phyloP scores from a whole-genome alignment of 768 basidiomycete species.

The Daedalea quercina region DNA sequence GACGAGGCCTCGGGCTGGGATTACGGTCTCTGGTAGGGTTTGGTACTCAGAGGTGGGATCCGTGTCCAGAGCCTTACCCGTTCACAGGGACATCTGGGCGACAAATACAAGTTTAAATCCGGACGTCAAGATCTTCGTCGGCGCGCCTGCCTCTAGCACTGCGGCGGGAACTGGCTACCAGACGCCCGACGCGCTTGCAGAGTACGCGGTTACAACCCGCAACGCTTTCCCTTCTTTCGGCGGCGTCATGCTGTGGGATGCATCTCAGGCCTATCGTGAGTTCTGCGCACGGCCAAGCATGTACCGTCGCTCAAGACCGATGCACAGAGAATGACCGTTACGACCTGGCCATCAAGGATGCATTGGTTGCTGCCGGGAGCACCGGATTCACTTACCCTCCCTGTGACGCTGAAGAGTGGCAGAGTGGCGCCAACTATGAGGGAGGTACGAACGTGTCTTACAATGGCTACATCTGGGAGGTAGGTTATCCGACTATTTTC shows the following conservation, averaged over 20 bases:
- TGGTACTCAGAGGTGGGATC: neutral
- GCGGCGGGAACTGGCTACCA: constrained; percentile 36
- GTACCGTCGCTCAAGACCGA: neutral
- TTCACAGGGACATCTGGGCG: constrained; percentile 39
- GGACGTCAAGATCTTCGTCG: constrained; percentile 40
- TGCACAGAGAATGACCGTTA: constrained; percentile 46
- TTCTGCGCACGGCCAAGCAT: neutral
- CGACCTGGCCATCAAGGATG: constrained; percentile 54
- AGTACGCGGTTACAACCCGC: constrained; percentile 27
- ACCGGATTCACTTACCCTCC: constrained; percentile 60
- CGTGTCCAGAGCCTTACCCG: neutral
- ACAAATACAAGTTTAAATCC: constrained; percentile 33
- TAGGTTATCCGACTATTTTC: constrained; percentile 17
- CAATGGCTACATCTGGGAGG: constrained; percentile 61
- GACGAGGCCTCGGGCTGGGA: constrained; percentile 45
- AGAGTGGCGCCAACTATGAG: constrained; percentile 41
- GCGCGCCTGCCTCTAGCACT: constrained; percentile 33
- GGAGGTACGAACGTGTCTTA: constrained; percentile 49
- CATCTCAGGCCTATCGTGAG: constrained; percentile 38
- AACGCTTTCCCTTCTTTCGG: constrained; percentile 37
- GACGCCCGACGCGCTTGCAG: constrained; percentile 25
- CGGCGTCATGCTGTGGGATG: constrained; percentile 40
- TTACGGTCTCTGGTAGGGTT: constrained; percentile 24
- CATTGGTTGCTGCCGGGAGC: constrained; percentile 54
- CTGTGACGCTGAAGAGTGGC: constrained; percentile 51